Conservation (phyloP, 2,329 filamentous ascomycete genomes). For the Hymenoscyphus infarciens region DNA sequence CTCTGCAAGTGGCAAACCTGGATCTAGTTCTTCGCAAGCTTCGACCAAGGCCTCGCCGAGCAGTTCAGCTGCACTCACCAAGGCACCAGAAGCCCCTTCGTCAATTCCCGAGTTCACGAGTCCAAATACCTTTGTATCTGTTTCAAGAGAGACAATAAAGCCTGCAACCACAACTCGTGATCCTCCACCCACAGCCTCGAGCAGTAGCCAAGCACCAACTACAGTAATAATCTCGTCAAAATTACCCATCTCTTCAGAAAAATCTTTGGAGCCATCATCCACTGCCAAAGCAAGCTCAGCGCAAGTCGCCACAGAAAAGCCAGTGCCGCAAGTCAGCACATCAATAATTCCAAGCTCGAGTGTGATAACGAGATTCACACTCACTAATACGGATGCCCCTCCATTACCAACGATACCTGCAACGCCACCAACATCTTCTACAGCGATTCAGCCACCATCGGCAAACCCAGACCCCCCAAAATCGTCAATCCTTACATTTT, state of each 20-base stretch:
- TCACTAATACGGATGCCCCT: neutral
- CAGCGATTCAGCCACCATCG: neutral
- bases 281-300: neutral
- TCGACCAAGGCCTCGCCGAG: neutral
- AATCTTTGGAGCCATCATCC: neutral
- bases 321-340: neutral
- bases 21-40: neutral
- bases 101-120: conserved; percentile 9
- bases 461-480: neutral
- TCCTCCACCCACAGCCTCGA: neutral
- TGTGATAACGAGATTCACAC: neutral
- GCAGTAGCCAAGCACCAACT: neutral
- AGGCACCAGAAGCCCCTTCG: neutral
- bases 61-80: neutral
- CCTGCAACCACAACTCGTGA: neutral
- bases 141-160: conserved; percentile 3
- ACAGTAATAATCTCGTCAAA: neutral
- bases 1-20: neutral
- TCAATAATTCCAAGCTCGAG: conserved; percentile 1
- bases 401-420: neutral
- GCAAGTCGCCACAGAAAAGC: neutral
- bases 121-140: conserved; percentile 5
- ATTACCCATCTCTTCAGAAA: neutral
- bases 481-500: neutral
- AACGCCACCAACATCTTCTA: neutral